Base-by-base conservation (phyloP, 2,329 filamentous ascomycete species). In the Iodosphaeria phyllophila region DNA sequence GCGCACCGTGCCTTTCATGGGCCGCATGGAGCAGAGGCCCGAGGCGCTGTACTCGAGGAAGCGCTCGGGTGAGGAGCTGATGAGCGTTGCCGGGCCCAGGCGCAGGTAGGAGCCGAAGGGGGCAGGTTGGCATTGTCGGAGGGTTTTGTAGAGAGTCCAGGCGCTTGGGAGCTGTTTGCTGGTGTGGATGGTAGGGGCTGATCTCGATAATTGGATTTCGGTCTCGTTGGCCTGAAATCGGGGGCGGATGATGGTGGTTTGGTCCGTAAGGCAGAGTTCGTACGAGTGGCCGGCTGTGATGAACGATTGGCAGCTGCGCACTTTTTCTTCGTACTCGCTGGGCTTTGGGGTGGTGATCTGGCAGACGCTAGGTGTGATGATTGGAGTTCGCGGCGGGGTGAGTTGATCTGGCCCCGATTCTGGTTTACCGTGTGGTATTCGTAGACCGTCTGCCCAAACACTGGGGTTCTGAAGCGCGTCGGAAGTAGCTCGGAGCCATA, bases 1-100 rank as follows among this genome's bases (percentile, higher is more conserved):
- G 37, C 73, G 73, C n/a, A 93, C 82, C 0, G 86, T 95, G 23
- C 86, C 86, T 54, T 95, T 95, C 69, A 95, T 95, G 0, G 86
- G 86, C 6, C 84, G 71, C 61, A 93, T 89, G 32, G 76, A 70
- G 43, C 74, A 79, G 20, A 55, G 48, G 1, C 74, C 73, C 1
- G 47, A 50, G 2, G 40, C 32, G 26, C 49, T 42, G 37, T 57
- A 53, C 23, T 66, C 68, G 10, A 95, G 64, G 43, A 92, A 95
- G 3, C 84, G 76, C 50, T 95, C 86, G 0, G 86, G 86, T 4
- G 80, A 92, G 39, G 74, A 78, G 47, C 76, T 78, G 22, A 92
- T 57, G 16, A 95, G 60, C 2, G 79, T 83, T 4, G 67, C 64
- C 16, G 52, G 48, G 3, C 68, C 66, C 10, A 93, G 61, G 8